Evolutionary conservation across 177 flowering plant species (phyloP), one percentile per base, ranked within the genome.

Genomic region (Vitis hybrid): DNA sequence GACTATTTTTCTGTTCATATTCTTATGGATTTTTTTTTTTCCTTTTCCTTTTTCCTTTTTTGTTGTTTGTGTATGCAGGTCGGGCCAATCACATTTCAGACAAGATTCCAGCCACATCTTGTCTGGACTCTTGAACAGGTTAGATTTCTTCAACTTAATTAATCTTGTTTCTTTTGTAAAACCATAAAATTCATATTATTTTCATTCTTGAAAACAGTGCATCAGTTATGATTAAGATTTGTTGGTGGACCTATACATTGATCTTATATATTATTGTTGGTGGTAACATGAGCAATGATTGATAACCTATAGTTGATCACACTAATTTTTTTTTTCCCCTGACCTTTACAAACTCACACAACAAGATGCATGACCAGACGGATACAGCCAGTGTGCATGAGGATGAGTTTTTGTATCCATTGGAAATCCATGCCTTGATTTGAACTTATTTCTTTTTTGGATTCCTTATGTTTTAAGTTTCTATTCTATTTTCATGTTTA

Each of bases 111-210:
- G 86, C 90, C 97, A 52, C 89, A 91, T 83, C 93, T 95, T 68
- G 82, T 95, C 14, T 93, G 98, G 97, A 82, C 85, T 7, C 89
- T 95, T 69, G 98, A 90, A 49, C 93, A 95, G 98, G 98, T 92
- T 65, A 39, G 56, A 51, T 77, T 74, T 56, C 53, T 55, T 39
- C 3, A 10, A 56, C 10, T 21, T 21, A 31, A 48, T 16, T 60
- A 6, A 7, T 15, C 9, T 56, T 59, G 51, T 3, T 68, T n/a
- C 14, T 60, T 60, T 59, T 60, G 39, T 29, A n/a, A 56, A n/a
- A 48, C 22, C 18, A 33, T 58, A 7, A 39, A 39, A 39, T 39
- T 39, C 45, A 5, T 39, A 39, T 0, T 39, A 39, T 39, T 39
- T 39, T 39, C 45, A 39, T 5, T 39, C 45, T 39, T 39, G 29